Conservation (phyloP, 805 yeast genomes). For the Hanseniaspora hatyaiensis region DNA sequence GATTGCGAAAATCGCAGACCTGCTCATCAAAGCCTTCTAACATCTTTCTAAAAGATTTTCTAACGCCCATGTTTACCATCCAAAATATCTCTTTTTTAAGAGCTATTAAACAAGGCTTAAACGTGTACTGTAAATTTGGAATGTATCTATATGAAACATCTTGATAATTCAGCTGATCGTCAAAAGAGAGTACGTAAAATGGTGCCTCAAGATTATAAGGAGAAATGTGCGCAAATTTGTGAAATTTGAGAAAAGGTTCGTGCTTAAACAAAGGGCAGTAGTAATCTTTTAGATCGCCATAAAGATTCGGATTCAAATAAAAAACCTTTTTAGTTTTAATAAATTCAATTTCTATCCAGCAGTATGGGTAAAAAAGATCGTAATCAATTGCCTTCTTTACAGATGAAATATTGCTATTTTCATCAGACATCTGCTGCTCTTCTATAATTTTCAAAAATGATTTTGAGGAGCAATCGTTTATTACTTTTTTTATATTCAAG, state of each 20-base stretch:
- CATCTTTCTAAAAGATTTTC: not conserved
- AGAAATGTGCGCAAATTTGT: not conserved
- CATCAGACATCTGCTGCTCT: not conserved
- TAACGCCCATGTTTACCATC: slow-evolving; percentile 1
- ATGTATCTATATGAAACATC: slow-evolving; percentile 7
- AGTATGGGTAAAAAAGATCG: slow-evolving; percentile 11
- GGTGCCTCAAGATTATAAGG: slow-evolving; percentile 9
- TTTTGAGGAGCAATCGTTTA: slow-evolving; percentile 9
- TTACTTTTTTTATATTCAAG: not conserved
- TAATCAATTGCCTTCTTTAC: not conserved
- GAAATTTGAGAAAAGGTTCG: slow-evolving; percentile 4
- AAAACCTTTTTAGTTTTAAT: not conserved
- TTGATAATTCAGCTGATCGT: not conserved
- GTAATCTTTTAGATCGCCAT: slow-evolving; percentile 1
- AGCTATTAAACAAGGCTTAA: slow-evolving; percentile 4
- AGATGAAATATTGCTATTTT: not conserved
- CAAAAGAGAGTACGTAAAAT: not conserved
- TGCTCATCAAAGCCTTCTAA: not conserved
- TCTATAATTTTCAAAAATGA: not conserved
- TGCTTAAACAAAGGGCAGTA: not conserved
- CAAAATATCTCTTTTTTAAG: slow-evolving; percentile 7
- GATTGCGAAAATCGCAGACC: not conserved
- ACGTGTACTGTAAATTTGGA: slow-evolving; percentile 10
- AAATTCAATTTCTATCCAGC: slow-evolving; percentile 4
- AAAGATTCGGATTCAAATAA: slow-evolving; percentile 1